Conservation (phyloP, 2,329 filamentous ascomycete species). For the Microdochium nivale region DNA sequence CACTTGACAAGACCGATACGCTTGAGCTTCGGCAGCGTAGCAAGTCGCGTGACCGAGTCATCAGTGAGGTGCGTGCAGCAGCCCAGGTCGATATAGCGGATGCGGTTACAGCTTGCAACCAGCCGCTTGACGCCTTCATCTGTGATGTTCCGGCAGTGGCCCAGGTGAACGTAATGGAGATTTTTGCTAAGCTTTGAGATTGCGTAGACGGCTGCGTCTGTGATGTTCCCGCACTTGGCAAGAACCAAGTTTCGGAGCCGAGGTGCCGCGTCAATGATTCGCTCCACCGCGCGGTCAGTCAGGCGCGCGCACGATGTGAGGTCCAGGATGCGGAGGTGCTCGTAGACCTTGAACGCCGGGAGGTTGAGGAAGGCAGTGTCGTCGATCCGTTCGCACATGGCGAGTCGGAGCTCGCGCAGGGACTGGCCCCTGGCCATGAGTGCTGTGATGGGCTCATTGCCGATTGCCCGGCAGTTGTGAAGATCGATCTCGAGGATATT, state of each 20-base stretch:
- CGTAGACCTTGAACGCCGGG: conserved; percentile 61
- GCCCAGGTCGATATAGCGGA: conserved; percentile 95
- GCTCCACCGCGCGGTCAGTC: conserved; percentile 79
- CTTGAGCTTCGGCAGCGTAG: conserved; percentile 84
- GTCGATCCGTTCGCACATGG: conserved; percentile 75
- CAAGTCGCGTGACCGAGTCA: conserved; percentile 72
- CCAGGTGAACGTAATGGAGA: conserved; percentile 90
- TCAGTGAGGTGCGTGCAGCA: conserved; percentile 89
- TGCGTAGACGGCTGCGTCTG: conserved; percentile 76
- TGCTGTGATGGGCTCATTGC: conserved; percentile 74
- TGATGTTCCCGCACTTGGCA: conserved; percentile 89
- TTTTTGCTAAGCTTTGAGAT: conserved; percentile 92
- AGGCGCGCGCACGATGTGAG: conserved; percentile 80
- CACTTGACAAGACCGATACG: conserved; percentile 95
- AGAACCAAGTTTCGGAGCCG: conserved; percentile 87
- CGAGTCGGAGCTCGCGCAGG: conserved; percentile 82
- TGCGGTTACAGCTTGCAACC: conserved; percentile 80
- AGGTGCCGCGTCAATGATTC: conserved; percentile 79
- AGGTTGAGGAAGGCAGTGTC: conserved; percentile 82
- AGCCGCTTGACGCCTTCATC: conserved; percentile 80
- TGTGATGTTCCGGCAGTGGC: conserved; percentile 86
- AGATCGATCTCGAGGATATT: conserved; percentile 96
- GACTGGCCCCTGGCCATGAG: conserved; percentile 71
- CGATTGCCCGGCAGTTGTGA: conserved; percentile 73
- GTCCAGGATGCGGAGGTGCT: conserved; percentile 87